phyloP scores from a whole-genome alignment of 768 basidiomycete genomes.

The Amanita phalloides region DNA sequence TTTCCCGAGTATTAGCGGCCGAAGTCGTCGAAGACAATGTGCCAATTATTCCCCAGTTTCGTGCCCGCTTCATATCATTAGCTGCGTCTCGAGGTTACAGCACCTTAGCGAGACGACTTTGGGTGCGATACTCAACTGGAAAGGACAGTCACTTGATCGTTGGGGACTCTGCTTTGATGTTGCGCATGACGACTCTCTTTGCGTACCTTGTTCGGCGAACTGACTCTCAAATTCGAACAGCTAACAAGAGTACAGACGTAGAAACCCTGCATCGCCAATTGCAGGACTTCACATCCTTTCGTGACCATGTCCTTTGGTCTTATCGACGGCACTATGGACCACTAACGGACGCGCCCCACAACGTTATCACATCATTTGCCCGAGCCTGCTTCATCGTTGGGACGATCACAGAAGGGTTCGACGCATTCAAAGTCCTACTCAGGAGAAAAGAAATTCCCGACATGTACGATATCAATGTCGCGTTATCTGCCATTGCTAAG shows the following conservation, averaged over 20 bases:
- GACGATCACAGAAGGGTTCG: conserved; percentile 32
- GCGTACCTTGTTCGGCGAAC: conserved; percentile 15
- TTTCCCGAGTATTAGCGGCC: conserved; percentile 36
- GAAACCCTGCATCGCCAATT: conserved; percentile 7
- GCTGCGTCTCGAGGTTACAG: conserved; percentile 38
- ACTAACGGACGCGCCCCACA: conserved; percentile 34
- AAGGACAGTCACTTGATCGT: conserved; percentile 28
- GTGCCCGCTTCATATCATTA: conserved; percentile 38
- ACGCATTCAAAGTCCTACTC: conserved; percentile 33
- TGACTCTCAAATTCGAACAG: conserved; percentile 9
- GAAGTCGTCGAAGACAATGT: conserved; percentile 34
- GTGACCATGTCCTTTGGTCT: conserved; percentile 30
- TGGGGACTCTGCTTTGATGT: conserved; percentile 31
- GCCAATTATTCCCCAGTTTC: conserved; percentile 29
- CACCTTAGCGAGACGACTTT: conserved; percentile 38
- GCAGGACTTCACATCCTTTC: conserved; percentile 26
- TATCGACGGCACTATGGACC: conserved; percentile 36
- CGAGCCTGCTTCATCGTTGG: conserved; percentile 53
- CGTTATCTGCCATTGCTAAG: conserved; percentile 41
- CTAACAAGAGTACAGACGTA: conserved; percentile 1
- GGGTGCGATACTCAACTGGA: conserved; percentile 42
- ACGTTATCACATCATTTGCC: conserved; percentile 47
- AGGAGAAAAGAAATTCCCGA: conserved; percentile 45
- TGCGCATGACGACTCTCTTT: conserved; percentile 43
- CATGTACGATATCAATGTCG: conserved; percentile 54